A percentile compares a stretch with the other conserved stretches of the same genome.
Conservation (phyloP, 768 basidiomycete genomes). For the Pholiota microspora region DNA sequence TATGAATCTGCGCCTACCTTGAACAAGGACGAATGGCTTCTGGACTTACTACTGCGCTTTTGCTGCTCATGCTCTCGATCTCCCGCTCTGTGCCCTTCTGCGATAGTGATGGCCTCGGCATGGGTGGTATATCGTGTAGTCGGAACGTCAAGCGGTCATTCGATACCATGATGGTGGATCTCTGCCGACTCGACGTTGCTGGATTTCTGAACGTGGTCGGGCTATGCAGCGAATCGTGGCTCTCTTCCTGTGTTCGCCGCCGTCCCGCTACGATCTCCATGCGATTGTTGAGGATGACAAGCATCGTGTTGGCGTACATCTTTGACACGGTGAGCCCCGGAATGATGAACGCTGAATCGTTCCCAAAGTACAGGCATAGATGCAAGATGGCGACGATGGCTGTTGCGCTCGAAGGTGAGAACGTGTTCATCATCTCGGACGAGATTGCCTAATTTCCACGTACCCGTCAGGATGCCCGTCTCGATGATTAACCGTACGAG, state of each 20-base stretch:
- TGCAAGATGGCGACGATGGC: slow-evolving; percentile 25
- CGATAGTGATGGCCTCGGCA: neutral
- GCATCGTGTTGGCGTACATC: slow-evolving; percentile 29
- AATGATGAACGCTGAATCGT: slow-evolving; percentile 20
- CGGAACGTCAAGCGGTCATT: slow-evolving; percentile 14
- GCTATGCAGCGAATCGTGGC: neutral
- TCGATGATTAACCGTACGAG: slow-evolving; percentile 27
- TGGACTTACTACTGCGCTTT: neutral
- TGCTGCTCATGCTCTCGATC: neutral
- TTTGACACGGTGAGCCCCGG: slow-evolving; percentile 27
- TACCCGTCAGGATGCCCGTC: slow-evolving; percentile 29
- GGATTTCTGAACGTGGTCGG: neutral
- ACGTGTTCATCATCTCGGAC: neutral
- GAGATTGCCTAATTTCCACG: neutral
- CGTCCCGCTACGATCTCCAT: slow-evolving; percentile 13
- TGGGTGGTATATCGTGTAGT: slow-evolving; percentile 7
- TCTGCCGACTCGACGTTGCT: neutral
- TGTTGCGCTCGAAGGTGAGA: neutral
- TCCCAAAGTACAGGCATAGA: slow-evolving; percentile 26
- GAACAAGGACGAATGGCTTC: neutral
- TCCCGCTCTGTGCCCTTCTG: neutral
- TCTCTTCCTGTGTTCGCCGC: neutral
- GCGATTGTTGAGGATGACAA: slow-evolving; percentile 28
- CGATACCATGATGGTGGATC: slow-evolving; percentile 14
- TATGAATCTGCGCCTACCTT: neutral